A percentile compares a stretch with the other conserved stretches of the same genome.
Conservation (phyloP, 208 protist genomes). For the Angomonas deanei region DNA sequence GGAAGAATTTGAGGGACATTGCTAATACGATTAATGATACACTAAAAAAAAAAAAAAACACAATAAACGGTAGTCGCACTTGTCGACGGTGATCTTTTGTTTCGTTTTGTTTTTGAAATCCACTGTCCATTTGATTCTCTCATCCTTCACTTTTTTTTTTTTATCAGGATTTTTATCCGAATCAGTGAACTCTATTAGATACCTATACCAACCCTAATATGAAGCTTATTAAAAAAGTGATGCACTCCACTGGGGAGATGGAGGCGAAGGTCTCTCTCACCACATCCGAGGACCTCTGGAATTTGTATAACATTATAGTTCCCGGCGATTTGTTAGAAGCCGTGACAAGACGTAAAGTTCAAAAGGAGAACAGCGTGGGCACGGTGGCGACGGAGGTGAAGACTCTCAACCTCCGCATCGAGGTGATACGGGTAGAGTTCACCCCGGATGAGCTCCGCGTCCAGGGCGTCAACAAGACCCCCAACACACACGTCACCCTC, state of each 20-base stretch:
- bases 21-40: not conserved
- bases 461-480: constrained; percentile 82
- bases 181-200: not conserved
- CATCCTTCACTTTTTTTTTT: not conserved
- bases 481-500: constrained; percentile 88
- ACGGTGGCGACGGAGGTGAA: constrained; percentile 46
- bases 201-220: constrained; percentile 16
- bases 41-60: not conserved
- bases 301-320: constrained; percentile 95
- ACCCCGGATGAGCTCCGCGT: constrained; percentile 73
- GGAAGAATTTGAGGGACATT: not conserved
- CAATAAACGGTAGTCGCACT: not conserved
- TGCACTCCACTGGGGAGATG: constrained; percentile 69
- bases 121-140: not conserved
- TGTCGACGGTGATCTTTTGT: not conserved
- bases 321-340: constrained; percentile 73
- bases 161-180: not conserved
- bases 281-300: constrained; percentile 94
- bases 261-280: constrained; percentile 84
- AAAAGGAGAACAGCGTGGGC: constrained; percentile 49
- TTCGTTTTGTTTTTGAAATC: constrained; percentile 5
- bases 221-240: constrained; percentile 47
- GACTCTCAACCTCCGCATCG: constrained; percentile 45
- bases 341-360: constrained; percentile 72
- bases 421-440: constrained; percentile 60